These are phyloP conservation scores for Malus domestica DNA, from an alignment of 306 rosid species.

Conservation along the genomic window DNA sequence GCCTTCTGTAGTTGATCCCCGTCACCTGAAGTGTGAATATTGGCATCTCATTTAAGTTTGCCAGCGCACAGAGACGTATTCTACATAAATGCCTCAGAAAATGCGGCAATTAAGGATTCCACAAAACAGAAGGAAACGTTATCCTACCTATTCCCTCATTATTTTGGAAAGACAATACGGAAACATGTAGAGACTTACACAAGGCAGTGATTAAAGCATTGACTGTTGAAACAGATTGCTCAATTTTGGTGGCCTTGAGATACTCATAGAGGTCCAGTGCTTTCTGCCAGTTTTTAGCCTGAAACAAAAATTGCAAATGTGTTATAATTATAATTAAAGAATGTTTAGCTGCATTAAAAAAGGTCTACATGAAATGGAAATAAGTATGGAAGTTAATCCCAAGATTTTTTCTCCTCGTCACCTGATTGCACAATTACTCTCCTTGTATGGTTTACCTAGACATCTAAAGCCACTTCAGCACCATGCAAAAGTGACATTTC, in stretches of 20 bases:
- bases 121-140: neutral
- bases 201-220: slow-evolving; percentile 93
- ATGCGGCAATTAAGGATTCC: neutral
- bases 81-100: neutral
- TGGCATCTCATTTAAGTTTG: slow-evolving; percentile 5
- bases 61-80: neutral
- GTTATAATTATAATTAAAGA: slow-evolving; percentile 8
- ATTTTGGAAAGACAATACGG: neutral
- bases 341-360: slow-evolving; percentile 10
- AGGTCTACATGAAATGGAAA: neutral
- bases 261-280: slow-evolving; percentile 71
- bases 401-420: neutral
- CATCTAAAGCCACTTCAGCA: neutral
- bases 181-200: slow-evolving; percentile 45
- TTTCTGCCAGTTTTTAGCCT: slow-evolving; percentile 86
- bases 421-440: neutral
- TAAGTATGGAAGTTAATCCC: neutral
- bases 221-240: slow-evolving; percentile 65
- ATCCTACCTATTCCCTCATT: neutral
- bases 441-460: neutral
- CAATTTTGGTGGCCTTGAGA: slow-evolving; percentile 58
- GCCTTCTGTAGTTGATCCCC: slow-evolving; percentile 85
- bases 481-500: neutral
- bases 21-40: slow-evolving; percentile 52
- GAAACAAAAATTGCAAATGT: slow-evolving; percentile 31